Evolutionary conservation across 2,329 filamentous ascomycete species (phyloP).

Genomic region (Aspergillus felis): DNA sequence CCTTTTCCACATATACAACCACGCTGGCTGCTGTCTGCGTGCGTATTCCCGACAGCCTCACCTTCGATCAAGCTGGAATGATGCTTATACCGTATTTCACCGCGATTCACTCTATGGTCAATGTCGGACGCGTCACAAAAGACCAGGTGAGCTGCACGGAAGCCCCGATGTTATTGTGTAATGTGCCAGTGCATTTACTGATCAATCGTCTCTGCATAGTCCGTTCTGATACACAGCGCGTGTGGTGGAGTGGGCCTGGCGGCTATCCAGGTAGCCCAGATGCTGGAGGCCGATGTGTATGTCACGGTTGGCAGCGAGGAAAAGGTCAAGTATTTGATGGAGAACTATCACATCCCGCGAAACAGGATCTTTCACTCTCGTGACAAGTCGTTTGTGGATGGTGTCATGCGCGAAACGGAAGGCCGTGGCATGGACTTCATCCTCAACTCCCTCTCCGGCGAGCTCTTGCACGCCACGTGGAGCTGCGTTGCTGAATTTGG

Average conservation of each 20-base stretch:
- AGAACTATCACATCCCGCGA: conserved; percentile 12
- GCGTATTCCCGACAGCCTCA: conserved; percentile 2
- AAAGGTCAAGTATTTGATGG: conserved; percentile 17
- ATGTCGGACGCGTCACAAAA: conserved; percentile 1
- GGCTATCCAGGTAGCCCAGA: conserved; percentile 6
- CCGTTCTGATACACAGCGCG: conserved; percentile 8
- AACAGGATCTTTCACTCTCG: conserved; percentile 24
- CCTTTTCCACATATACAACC: not conserved
- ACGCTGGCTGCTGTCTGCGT: conserved; percentile 4
- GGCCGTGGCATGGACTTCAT: conserved; percentile 24
- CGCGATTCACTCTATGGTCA: conserved; percentile 6
- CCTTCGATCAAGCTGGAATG: conserved; percentile 4
- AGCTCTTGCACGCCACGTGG: conserved; percentile 25
- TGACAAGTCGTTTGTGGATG: conserved; percentile 12
- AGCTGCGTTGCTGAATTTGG: conserved; percentile 22
- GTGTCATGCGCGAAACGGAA: conserved; percentile 16
- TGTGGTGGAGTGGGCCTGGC: conserved; percentile 5
- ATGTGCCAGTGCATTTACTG: no score
- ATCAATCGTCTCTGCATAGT: not conserved
- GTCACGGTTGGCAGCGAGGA: conserved; percentile 22
- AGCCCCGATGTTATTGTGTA: no score
- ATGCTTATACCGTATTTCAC: conserved; percentile 5
- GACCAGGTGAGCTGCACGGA: not conserved
- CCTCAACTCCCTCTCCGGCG: conserved; percentile 26
- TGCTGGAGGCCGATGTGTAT: conserved; percentile 7